Evolutionary conservation across 108 stramenopile genomes (phyloP).

Genomic region (Cyclotella atomus): DNA sequence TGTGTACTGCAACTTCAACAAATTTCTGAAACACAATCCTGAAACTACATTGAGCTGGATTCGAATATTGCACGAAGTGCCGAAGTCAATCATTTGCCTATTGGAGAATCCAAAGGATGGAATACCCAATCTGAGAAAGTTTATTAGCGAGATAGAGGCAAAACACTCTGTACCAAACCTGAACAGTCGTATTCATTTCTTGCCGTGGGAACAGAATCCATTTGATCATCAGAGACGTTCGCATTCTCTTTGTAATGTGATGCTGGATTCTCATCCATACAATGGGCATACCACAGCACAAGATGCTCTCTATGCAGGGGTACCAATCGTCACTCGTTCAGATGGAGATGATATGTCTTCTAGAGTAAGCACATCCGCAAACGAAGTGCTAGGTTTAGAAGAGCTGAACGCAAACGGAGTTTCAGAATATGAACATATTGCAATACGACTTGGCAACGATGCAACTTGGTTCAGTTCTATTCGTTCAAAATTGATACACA

Average conservation of each 20-base stretch:
- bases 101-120: conserved; percentile 78
- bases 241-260: conserved; percentile 80
- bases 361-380: conserved; percentile 79
- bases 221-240: conserved; percentile 85
- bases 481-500: conserved; percentile 63
- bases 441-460: conserved; percentile 70
- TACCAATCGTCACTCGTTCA: conserved; percentile 83
- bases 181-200: conserved; percentile 73
- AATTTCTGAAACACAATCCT: conserved; percentile 86
- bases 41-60: conserved; percentile 85
- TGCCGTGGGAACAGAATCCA: conserved; percentile 82
- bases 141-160: conserved; percentile 55
- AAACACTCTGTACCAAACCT: conserved; percentile 25
- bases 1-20: conserved; percentile 89
- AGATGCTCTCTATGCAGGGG: conserved; percentile 84
- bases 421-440: conserved; percentile 71
- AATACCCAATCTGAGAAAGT: conserved; percentile 64
- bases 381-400: conserved; percentile 75
- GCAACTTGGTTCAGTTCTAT: conserved; percentile 46
- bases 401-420: conserved; percentile 80
- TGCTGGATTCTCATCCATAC: conserved; percentile 87
- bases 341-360: conserved; percentile 88
- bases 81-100: conserved; percentile 78
- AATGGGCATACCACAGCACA: conserved; percentile 89
- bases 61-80: conserved; percentile 74